Conservation (phyloP, 163 green algal species). For the Trebouxia gelatinosa region DNA sequence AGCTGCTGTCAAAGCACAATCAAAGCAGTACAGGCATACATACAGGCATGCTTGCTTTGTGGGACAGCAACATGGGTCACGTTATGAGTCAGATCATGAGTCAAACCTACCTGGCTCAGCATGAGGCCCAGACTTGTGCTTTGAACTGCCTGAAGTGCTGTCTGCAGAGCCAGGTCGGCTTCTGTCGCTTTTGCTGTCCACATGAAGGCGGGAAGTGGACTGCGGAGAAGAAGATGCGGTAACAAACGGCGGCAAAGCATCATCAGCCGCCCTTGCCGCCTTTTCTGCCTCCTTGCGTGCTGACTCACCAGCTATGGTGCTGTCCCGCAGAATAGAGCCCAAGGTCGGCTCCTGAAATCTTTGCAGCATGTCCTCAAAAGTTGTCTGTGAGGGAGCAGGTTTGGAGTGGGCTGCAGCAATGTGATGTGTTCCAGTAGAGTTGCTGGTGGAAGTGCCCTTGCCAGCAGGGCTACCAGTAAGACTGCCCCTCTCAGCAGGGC, state of each 20-base stretch:
- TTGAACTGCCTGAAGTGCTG: too few relatives aligned
- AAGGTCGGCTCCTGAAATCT: conserved; percentile 11
- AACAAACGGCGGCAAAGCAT: background rate
- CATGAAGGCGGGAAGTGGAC: conserved; percentile 11
- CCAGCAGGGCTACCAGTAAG: background rate
- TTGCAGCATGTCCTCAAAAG: background rate
- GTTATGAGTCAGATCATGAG: too few relatives aligned
- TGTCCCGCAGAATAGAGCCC: background rate
- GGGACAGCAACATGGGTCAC: too few relatives aligned
- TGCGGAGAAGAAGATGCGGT: conserved; percentile 8
- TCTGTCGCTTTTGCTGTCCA: background rate
- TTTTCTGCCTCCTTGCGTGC: background rate
- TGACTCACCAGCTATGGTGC: background rate
- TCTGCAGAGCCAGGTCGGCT: conserved; percentile 6
- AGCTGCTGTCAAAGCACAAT: too few relatives aligned
- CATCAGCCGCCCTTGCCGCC: background rate
- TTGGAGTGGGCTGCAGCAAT: background rate
- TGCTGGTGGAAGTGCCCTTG: background rate
- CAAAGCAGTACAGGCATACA: too few relatives aligned
- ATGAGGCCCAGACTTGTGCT: too few relatives aligned
- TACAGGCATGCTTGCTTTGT: too few relatives aligned
- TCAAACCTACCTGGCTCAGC: too few relatives aligned
- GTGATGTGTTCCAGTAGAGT: conserved; percentile 2
- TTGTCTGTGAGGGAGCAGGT: background rate
- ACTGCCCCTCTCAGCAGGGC: background rate